Evolutionary conservation across 495 filamentous ascomycete species (phyloP), one percentile per base, ranked within the genome.

Genomic region (Tuber borchii): DNA sequence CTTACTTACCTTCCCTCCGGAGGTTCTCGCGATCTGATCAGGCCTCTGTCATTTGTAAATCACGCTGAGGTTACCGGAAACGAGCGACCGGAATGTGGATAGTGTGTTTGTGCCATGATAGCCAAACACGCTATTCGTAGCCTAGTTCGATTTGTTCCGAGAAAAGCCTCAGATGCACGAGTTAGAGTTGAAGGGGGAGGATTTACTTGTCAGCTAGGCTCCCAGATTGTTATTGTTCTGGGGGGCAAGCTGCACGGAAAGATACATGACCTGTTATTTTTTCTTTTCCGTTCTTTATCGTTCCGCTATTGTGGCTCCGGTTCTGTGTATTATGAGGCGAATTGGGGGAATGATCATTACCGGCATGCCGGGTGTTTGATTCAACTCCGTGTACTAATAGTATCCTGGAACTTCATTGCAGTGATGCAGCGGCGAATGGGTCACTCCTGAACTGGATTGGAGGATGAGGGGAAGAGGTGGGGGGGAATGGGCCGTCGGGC

Each of bases 301-400:
- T 31, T 65, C n/a, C 1, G 56, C 0, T 26, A n/a, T 65, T 3
- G 56, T 2, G 9, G n/a, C 56, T 65, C n/a, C 26, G n/a, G 56
- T 43, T 12, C 9, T 43, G 10, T 10, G 17, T 10, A 31, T 12
- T 14, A 12, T 3, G 2, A n/a, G n/a, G n/a, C 3, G 56, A 65
- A 65, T 65, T 14, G 56, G 56, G 56, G 56, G 31, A 65, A 65
- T 65, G 31, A 65, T 65, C 56, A 65, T 65, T 65, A 16, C 56
- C 56, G 56, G 56, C 56, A 65, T 65, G 56, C 56, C 56, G 26
- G 56, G n/a, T 65, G 26, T 65, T 65, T 65, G 56, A 65, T 31
- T 31, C 56, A 65, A 31, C 56, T 65, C 56, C 12, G 56, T 65
- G 56, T 12, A n/a, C n/a, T n/a, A n/a, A n/a, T n/a, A n/a, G n/a